A percentile compares a stretch with the other conserved stretches of the same genome.
Conservation (phyloP, 208 protist species). For the Angomonas deanei region DNA sequence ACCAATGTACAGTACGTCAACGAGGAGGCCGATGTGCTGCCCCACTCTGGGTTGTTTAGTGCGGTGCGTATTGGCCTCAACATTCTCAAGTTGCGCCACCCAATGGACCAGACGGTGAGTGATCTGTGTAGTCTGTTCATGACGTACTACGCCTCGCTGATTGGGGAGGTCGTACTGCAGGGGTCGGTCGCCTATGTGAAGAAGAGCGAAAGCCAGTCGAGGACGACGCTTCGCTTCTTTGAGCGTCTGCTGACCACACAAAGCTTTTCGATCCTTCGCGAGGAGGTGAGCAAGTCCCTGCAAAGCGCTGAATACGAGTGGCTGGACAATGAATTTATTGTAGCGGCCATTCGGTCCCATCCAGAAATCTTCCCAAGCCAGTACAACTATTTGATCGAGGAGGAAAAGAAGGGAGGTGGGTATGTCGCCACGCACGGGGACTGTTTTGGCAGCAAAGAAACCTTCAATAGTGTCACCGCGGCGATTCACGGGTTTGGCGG, state of each 20-base stretch:
- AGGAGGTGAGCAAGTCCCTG: conserved; percentile 47
- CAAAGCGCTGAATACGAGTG: conserved; percentile 39
- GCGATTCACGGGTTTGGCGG: conserved; percentile 67
- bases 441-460: conserved; percentile 63
- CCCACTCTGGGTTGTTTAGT: conserved; percentile 58
- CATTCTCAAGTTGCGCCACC: conserved; percentile 44
- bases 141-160: conserved; percentile 70
- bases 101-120: conserved; percentile 46
- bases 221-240: conserved; percentile 29
- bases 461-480: conserved; percentile 52
- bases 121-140: conserved; percentile 78
- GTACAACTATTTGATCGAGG: conserved; percentile 39
- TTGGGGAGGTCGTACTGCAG: conserved; percentile 53
- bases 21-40: conserved; percentile 40
- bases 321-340: conserved; percentile 86
- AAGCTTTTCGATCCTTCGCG: conserved; percentile 54
- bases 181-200: conserved; percentile 24
- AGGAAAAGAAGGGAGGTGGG: conserved; percentile 58
- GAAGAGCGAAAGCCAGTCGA: background rate
- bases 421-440: conserved; percentile 50
- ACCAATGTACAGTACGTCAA: conserved; percentile 49
- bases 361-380: conserved; percentile 36
- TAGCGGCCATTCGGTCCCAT: conserved; percentile 58
- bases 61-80: conserved; percentile 56
- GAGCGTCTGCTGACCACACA: conserved; percentile 54